Evolutionary conservation across 176 grass and related monocot genomes (phyloP).

Genomic region (Panicum miliaceum): DNA sequence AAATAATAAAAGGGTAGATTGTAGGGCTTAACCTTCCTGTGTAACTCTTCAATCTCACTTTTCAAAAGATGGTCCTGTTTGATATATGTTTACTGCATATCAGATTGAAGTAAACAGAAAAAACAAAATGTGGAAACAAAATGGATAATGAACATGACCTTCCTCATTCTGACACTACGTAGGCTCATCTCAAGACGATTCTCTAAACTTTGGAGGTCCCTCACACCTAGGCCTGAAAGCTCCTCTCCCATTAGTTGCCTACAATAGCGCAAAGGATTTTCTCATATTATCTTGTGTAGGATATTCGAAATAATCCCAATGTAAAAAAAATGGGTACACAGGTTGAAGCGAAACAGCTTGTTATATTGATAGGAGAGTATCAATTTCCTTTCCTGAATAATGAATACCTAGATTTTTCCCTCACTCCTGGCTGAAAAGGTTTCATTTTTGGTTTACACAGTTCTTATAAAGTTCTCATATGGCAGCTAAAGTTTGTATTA

Average conservation of each 20-base stretch:
- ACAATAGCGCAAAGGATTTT: slow-evolving; percentile 28
- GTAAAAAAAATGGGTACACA: neutral
- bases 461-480: slow-evolving; percentile 7
- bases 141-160: slow-evolving; percentile 50
- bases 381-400: neutral
- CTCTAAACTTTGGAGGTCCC: slow-evolving; percentile 66
- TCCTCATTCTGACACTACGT: slow-evolving; percentile 57
- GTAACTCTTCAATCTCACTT: slow-evolving; percentile 63
- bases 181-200: slow-evolving; percentile 65
- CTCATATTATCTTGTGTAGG: neutral
- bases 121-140: slow-evolving; percentile 5
- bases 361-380: slow-evolving; percentile 13
- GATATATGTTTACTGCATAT: slow-evolving; percentile 23
- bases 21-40: slow-evolving; percentile 50
- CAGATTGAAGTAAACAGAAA: slow-evolving; percentile 24
- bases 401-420: neutral
- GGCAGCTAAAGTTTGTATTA: neutral
- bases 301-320: neutral
- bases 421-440: neutral
- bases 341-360: neutral
- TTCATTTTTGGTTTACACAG: neutral
- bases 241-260: slow-evolving; percentile 85
- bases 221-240: slow-evolving; percentile 62
- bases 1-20: slow-evolving; percentile 1
- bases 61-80: slow-evolving; percentile 65